phyloP scores from a whole-genome alignment of 805 yeast species.

The Pichia sporocuriosa region DNA sequence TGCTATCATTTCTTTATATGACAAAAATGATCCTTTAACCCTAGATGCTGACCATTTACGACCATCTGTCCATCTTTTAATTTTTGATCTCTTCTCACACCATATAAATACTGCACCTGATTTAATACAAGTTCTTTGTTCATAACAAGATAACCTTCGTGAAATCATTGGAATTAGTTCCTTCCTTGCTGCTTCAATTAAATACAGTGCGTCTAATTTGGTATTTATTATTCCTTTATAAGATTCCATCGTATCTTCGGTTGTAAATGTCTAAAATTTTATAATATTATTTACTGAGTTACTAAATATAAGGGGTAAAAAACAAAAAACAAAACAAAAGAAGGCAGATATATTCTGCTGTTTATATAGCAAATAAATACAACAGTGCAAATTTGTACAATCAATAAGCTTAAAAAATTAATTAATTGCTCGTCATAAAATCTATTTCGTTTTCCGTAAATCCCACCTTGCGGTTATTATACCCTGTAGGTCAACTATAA shows the following conservation, averaged over 20 bases:
- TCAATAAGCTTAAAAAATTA: no score
- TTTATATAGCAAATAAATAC: no score
- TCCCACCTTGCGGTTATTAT: no score
- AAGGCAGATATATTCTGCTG: no score
- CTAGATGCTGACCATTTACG: conserved; percentile 67
- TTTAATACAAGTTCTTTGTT: conserved; percentile 41
- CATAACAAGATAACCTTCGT: conserved; percentile 50
- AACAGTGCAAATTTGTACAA: no score
- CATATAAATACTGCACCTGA: conserved; percentile 63
- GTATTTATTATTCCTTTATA: conserved; percentile 54
- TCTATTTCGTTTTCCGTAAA: no score
- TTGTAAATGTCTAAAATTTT: no score
- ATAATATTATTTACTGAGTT: no score
- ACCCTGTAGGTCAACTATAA: no score
- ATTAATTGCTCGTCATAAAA: no score
- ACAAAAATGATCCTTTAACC: conserved; percentile 56
- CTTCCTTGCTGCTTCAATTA: conserved; percentile 58
- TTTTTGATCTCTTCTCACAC: conserved; percentile 65
- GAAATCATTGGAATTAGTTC: conserved; percentile 52
- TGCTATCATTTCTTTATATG: conserved; percentile 54
- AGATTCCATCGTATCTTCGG: conserved; percentile 58
- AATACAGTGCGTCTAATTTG: conserved; percentile 54
- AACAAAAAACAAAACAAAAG: no score
- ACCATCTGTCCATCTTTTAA: conserved; percentile 78
- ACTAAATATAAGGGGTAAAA: no score